Base-by-base conservation (phyloP, 352 stramenopile genomes). In the Pythium rishiriense region DNA sequence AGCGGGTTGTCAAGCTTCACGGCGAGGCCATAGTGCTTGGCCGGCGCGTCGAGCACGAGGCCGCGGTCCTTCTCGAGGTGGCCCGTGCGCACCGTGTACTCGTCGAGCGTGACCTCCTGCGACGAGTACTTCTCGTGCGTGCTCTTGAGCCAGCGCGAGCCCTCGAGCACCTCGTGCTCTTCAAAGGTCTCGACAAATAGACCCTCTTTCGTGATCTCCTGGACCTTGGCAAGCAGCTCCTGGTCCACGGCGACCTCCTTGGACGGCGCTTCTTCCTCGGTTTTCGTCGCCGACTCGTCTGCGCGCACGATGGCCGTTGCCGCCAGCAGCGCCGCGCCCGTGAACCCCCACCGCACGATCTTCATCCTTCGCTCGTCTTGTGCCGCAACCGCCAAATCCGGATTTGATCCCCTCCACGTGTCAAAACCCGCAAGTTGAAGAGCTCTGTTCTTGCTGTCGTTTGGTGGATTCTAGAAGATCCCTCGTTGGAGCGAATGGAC, bases 151-250 rank as follows among this genome's bases (percentile, higher is more conserved):
- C 87, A 96, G 64, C 84, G 84, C 54, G 70, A 75, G 41, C 73
- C 81, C 57, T 90, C 81, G 22, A 93, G 74, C 28, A 73, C 45
- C 49, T 87, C 71, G 19, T 79, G 68, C 42, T 69, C 58, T 46
- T 91, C 85, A 67, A 94, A 94, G 46, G 79, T 94, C 69, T 94
- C 85, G n/a, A 84, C 81, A 54, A 94, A 84, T 22, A 91, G 66
- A 7, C 70, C 83, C 41, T 79, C 66, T 51, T 87, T 75, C 15
- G 70, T 63, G 45, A 91, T 64, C 61, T 83, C 78, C 57, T 80
- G 64, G 55, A 85, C 69, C 58, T 85, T 70, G 43, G 83, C 62
- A 53, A 73, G 71, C 35, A 74, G 72, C 33, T 54, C 55, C 41
- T 74, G 50, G 57, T 78, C 69, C 17, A 64, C 47, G 22, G 61